Conservation (phyloP, 2,329 filamentous ascomycete species). For the Pseudogymnoascus sp. region DNA sequence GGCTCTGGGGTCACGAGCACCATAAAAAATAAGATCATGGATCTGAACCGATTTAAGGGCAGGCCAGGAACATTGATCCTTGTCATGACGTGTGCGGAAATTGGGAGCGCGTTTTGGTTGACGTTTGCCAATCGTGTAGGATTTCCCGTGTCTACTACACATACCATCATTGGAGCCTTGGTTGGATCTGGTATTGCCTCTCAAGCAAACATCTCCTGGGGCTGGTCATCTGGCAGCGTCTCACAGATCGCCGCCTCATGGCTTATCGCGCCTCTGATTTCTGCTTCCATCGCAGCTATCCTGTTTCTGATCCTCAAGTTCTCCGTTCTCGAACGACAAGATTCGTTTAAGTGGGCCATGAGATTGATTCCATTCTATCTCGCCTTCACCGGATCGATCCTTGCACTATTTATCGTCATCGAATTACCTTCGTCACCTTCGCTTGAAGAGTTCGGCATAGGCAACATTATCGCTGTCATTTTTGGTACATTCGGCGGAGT, state of each 20-base stretch:
- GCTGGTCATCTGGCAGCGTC: constrained; percentile 36
- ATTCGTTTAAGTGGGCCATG: constrained; percentile 42
- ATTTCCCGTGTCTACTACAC: constrained; percentile 49
- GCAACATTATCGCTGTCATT: constrained; percentile 19
- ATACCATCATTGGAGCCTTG: background rate
- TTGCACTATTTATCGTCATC: constrained; percentile 22
- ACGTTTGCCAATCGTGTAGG: constrained; percentile 48
- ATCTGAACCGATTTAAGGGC: constrained; percentile 52
- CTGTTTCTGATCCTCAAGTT: constrained; percentile 43
- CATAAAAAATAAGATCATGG: constrained; percentile 44
- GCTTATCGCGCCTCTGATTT: constrained; percentile 40
- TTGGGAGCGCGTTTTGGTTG: constrained; percentile 53
- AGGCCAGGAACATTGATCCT: constrained; percentile 51
- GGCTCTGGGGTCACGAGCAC: constrained; percentile 28
- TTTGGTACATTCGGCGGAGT: constrained; percentile 23
- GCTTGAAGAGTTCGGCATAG: constrained; percentile 30
- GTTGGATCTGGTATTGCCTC: constrained; percentile 20
- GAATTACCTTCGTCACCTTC: constrained; percentile 15
- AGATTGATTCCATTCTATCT: constrained; percentile 29
- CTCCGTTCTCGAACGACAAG: constrained; percentile 39
- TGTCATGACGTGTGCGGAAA: constrained; percentile 50
- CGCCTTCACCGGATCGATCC: constrained; percentile 21
- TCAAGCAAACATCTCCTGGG: constrained; percentile 31
- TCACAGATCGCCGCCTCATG: constrained; percentile 40
- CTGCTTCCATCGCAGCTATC: constrained; percentile 38